Evolutionary conservation across 208 protist species (phyloP), one percentile per base, ranked within the genome.

Genomic region (Crithidia sp.): DNA sequence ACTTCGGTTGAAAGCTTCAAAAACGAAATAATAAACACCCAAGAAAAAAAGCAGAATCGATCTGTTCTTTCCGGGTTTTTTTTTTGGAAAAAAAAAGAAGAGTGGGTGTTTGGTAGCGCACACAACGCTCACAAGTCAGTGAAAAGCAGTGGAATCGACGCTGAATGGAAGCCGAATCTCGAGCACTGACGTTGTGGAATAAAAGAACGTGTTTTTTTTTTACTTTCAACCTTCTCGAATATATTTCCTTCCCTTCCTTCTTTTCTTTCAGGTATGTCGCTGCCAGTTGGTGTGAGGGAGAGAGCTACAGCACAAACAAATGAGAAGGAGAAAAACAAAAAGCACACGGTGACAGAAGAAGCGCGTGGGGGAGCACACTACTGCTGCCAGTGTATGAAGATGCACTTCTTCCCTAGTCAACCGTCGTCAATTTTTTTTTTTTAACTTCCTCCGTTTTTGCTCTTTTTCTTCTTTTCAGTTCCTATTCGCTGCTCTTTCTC

Each of bases 71-170:
- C 28, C 28, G 28, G 28, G 28, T 0, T 28, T 28, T 28, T n/a
- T n/a, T n/a, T n/a, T n/a, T n/a, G n/a, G n/a, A n/a, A 80, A 71
- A 82, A 77, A 62, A 61, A 79, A 44, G 71, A 56, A 58, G 45
- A 2, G 14, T 47, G 28, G 28, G 28, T 28, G 28, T 28, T 28
- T 28, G 28, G 28, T 28, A 28, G 28, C 28, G 1, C 28, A 28
- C 28, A 28, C 28, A 28, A 28, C 28, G 28, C 28, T 28, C 28
- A 28, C 28, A 28, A 28, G 28, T 28, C 28, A 28, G 28, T 28
- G 28, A 28, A 28, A 28, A 28, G 28, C 28, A 28, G 28, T 28
- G 28, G 28, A 28, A 28, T 28, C 28, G 28, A 28, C 28, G 28
- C 28, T 28, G 28, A 28, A 28, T 28, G 28, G 28, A 28, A 28